Evolutionary conservation across 1,284 basidiomycete species (phyloP).

Genomic region (Peniophora sp.): DNA sequence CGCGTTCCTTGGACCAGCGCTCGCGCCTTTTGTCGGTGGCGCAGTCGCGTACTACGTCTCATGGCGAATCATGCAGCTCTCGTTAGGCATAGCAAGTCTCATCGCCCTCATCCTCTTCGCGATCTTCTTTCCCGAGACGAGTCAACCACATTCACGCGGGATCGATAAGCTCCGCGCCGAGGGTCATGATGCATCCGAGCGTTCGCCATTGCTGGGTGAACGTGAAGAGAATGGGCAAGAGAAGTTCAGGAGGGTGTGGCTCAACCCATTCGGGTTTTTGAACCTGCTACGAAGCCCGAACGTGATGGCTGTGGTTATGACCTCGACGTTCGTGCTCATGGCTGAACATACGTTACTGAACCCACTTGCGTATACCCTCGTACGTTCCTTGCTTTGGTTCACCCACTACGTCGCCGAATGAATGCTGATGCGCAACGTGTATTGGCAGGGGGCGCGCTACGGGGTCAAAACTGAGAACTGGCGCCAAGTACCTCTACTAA

Average conservation of each 20-base stretch:
- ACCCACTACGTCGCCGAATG: neutral
- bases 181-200: slow-evolving; percentile 9
- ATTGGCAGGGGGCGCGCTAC: slow-evolving; percentile 43
- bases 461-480: slow-evolving; percentile 49
- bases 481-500: too few relatives aligned
- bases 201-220: too few relatives aligned
- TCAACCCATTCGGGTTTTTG: slow-evolving; percentile 56
- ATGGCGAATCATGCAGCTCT: slow-evolving; percentile 63
- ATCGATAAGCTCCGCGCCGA: slow-evolving; percentile 29
- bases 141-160: slow-evolving; percentile 42
- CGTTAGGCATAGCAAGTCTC: slow-evolving; percentile 31
- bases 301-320: slow-evolving; percentile 43
- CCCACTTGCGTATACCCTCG: slow-evolving; percentile 28
- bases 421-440: neutral
- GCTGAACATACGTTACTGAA: slow-evolving; percentile 34
- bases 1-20: slow-evolving; percentile 24
- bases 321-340: slow-evolving; percentile 28
- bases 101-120: too few relatives aligned
- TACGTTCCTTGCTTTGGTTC: neutral
- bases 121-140: slow-evolving; percentile 65
- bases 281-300: slow-evolving; percentile 51
- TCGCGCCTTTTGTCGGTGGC: slow-evolving; percentile 31
- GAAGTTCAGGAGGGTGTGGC: slow-evolving; percentile 29
- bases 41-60: slow-evolving; percentile 46
- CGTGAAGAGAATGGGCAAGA: too few relatives aligned